Base-by-base conservation (phyloP, 2,329 filamentous ascomycete species). In the Aspergillus thermomutatus region DNA sequence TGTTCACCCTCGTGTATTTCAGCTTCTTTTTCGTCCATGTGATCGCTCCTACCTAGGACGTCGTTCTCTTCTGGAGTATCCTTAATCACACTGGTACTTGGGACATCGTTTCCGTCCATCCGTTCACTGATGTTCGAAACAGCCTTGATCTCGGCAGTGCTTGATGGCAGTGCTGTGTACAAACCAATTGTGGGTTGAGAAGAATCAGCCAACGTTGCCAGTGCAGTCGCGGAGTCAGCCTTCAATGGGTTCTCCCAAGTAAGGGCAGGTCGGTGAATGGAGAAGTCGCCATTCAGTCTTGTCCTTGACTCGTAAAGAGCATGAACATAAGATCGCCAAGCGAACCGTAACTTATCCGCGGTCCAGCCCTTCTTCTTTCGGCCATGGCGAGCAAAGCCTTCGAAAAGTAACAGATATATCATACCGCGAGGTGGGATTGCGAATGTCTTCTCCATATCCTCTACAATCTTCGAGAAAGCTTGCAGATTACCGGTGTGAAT, bases 341-440 rank as follows among this genome's bases (percentile, higher is more conserved):
- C 84, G 45, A 79, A 80, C 46, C 87, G 81, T 2, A 97, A 82
- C n/a, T 86, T 82, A 61, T 82, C 74, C 28, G 79, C 77, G 27
- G 85, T 91, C 93, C 94, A 99, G 11, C 84, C 80, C 0, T 87
- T 86, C 60, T 86, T 78, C 25, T 79, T 75, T 19, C 81, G 86
- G 10, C 92, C 93, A 67, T 96, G 87, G 2, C 78, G 72, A 31
- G 82, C 80, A 69, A 97, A 99, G 0, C 90, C 92, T 65, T 91
- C 88, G 75, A 97, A 90, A 3, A 97, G 79, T 7, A 88, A 82
- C 40, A 94, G 79, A 67, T 93, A 97, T 25, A 96, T 83, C 56
- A 88, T 83, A 5, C 88, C 89, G 59, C 93, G 86, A 17, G 93
- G 77, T 0, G 86, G 83, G 3, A 96, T 79, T 3, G 81, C 76